Base-by-base conservation (phyloP, 495 filamentous ascomycete species). In the Evansstolkia leycettana region DNA sequence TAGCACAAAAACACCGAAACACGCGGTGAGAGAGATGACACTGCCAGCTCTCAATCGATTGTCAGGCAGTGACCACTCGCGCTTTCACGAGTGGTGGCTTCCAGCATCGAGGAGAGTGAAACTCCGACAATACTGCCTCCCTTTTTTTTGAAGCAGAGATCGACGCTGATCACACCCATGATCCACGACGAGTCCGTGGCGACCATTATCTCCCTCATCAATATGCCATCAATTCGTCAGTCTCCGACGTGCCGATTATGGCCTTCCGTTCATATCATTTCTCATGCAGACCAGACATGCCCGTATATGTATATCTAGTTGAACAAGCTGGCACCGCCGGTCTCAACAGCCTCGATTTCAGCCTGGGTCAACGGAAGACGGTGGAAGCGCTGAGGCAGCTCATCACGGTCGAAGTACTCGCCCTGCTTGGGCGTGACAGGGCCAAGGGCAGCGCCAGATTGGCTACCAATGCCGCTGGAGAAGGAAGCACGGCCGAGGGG, bases 281-380 rank as follows among this genome's bases (percentile, higher is more conserved):
- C 30, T 33, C 17, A 33, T 33, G 28, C 14, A 13, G 11, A 29
- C 10, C 10, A n/a, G n/a, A n/a, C n/a, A n/a, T n/a, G n/a, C n/a
- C 7, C n/a, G 4, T 33, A 15, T 16, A 17, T 34, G 15, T 7
- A 13, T 11, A 34, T 50, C 66, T 63, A 72, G 40, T 58, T 65
- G 57, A 59, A 67, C 43, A 81, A 48, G 46, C 75, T 82, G 10
- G 89, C 90, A 36, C 90, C 90, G 17, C 86, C 92, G 18, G 80
- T 82, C 73, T 95, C 87, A 37, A 98, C 70, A 20, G 87, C 87
- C 54, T 96, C 92, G 39, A 98, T 98, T 70, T 98, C 90, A 29
- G 76, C 78, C 46, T 76, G 52, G 17, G 67, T 78, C 57, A 84
- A 78, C 12, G 75, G 68, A 10, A 71, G 63, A 35, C 89, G 70